Conservation (phyloP, 768 basidiomycete species). For the Ephemerocybe angulata region DNA sequence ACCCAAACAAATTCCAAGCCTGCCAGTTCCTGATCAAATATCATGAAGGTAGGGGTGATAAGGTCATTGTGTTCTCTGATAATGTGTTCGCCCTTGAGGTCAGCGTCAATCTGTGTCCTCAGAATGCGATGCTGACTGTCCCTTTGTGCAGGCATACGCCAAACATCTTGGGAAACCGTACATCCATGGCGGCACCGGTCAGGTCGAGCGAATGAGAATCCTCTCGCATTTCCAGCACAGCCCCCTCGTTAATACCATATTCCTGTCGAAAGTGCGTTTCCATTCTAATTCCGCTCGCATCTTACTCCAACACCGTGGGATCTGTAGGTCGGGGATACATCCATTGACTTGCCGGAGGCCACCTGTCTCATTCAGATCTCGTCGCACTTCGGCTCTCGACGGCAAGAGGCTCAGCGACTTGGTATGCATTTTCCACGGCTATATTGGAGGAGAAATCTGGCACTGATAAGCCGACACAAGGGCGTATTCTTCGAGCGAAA, state of each 20-base stretch:
- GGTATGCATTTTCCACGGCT: slow-evolving; percentile 46
- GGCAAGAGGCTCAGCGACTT: slow-evolving; percentile 95
- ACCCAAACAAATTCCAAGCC: slow-evolving; percentile 98
- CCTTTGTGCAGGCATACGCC: slow-evolving; percentile 70
- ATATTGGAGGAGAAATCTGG: too few species aligned
- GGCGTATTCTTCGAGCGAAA: slow-evolving; percentile 95
- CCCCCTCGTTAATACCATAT: slow-evolving; percentile 95
- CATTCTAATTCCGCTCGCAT: background rate
- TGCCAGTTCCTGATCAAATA: slow-evolving; percentile 99
- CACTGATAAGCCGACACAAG: too few species aligned
- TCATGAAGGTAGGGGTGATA: slow-evolving; percentile 96
- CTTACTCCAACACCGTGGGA: background rate
- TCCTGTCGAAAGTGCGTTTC: slow-evolving; percentile 81
- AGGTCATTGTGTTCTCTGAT: slow-evolving; percentile 99
- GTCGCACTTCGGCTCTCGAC: slow-evolving; percentile 95
- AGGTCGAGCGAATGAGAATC: slow-evolving; percentile 93
- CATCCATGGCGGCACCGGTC: slow-evolving; percentile 94
- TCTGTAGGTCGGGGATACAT: slow-evolving; percentile 89
- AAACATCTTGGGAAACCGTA: slow-evolving; percentile 90
- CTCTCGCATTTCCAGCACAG: slow-evolving; percentile 94
- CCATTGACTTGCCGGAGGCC: slow-evolving; percentile 97
- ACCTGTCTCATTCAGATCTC: slow-evolving; percentile 99
- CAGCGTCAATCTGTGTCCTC: slow-evolving; percentile 14
- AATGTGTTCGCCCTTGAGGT: slow-evolving; percentile 98
- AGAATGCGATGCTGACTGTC: slow-evolving; percentile 4